Evolutionary conservation across 2,329 filamentous ascomycete species (phyloP), one percentile per base, ranked within the genome.

Genomic region (Aspergillus ruber): DNA sequence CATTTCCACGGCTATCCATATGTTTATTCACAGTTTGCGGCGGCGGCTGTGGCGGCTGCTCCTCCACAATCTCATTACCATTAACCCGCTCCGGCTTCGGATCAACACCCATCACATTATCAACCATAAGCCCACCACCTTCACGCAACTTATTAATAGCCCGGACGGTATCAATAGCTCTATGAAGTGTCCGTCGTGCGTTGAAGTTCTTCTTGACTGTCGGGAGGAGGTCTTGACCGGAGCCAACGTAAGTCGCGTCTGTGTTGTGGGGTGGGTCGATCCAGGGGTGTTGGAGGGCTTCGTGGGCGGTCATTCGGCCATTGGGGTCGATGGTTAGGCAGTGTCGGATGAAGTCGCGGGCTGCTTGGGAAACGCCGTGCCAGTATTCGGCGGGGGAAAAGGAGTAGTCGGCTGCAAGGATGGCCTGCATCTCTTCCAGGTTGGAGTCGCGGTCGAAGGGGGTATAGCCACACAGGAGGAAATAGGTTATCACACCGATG

Each of bases 401-500:
- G 63, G 83, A 87, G 76, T 97, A 98, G 74, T 97, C 91, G 50
- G 93, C 93, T 53, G 90, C 87, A 48, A 97, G 82, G 65, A 98
- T 98, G 59, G 93, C 93, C 74, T 97, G 91, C 91, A 98, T 97
- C 74, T 98, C 93, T 74, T 98, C 93, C 63, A 97, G 84, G 71
- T 98, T 95, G 59, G 84, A 91, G 69, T 97, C 93, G 47, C 93
- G 86, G 71, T 98, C 93, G 67, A 98, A 98, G 10, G 93, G 93
- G 1, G 93, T 98, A 73, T 97, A 97, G 50, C 93, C 93, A 70
- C 93, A 97, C 44, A 98, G 84, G 25, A 98, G 77, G 74, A 98
- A 98, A 75, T 97, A 98, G 27, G 93, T 97, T 64, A 98, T 98
- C 39, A 98, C 93, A 42, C 93, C 93, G 53, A 97, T 89, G 33